phyloP scores from a whole-genome alignment of 768 basidiomycete genomes.

The Agrocybe pediades region DNA sequence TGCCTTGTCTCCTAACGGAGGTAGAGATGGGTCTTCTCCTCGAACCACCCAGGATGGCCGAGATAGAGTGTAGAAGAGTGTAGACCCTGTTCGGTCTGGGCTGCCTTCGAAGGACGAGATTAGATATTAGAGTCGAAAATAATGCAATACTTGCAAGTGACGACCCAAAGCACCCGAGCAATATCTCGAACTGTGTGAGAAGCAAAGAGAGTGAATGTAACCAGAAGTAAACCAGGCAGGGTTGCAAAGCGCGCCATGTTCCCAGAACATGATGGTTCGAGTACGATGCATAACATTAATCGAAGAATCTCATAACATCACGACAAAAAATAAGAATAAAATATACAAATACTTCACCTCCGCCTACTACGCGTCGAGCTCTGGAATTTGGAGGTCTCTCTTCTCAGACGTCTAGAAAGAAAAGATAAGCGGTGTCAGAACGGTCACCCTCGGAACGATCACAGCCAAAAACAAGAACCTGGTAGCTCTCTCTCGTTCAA shows the following conservation, averaged over 20 bases:
- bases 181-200: no score
- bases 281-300: slow-evolving; percentile 1
- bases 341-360: slow-evolving; percentile 27
- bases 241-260: background rate
- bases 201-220: no score
- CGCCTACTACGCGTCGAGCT: slow-evolving; percentile 39
- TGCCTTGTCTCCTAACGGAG: background rate
- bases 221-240: background rate
- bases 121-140: background rate
- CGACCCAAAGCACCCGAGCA: no score
- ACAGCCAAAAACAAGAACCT: slow-evolving; percentile 37
- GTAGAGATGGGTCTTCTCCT: background rate
- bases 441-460: background rate
- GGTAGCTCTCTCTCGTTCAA: slow-evolving; percentile 84
- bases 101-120: background rate
- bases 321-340: slow-evolving; percentile 19
- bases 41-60: background rate
- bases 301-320: slow-evolving; percentile 6
- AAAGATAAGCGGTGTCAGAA: background rate
- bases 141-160: background rate
- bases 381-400: slow-evolving; percentile 45
- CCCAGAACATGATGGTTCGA: background rate
- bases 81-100: background rate
- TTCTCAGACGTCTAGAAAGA: slow-evolving; percentile 32
- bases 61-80: background rate